Base-by-base conservation (phyloP, 75 land plant species). In the Selaginella tamariscina region DNA sequence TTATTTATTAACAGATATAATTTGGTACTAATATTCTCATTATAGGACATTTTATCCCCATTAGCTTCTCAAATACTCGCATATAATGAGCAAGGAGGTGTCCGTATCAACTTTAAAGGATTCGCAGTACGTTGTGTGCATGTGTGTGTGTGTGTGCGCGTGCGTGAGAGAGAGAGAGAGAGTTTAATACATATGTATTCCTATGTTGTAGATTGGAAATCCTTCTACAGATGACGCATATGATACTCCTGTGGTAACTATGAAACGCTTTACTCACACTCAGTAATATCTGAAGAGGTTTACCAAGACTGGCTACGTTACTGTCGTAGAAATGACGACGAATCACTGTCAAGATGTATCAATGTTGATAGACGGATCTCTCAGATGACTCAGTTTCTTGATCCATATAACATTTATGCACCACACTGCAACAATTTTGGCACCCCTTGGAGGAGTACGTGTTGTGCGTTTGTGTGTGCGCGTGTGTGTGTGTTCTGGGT, bases 231-330 rank as follows among this genome's bases (percentile, higher is more conserved):
- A 87, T 65, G 80, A 85, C 24, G 69, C 68, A 30, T 77, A 68
- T 20, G 86, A 85, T 65, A 56, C 71, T 54, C n/a, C 30, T 39
- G n/a, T 18, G 96, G 96, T 11, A 67, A 83, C 33, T 62, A 78
- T 24, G 91, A 90, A 23, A 84, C 75, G 30, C 84, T 79, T 2
- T 81, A 82, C 79, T 79, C 72, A 66, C 96, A 90, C 24, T 86
- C 88, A 2, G 70, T 90, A 27, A 85, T 87, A 20, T 87, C 96
- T 0, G 91, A 87, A 56, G 71, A 82, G 64, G 75, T 78, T 1
- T 73, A 85, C 72, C 9, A 73, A 1, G 54, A 27, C 29, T 54
- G 85, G 0, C 56, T 27, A 11, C 75, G 65, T 54, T 71, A 80
- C 57, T 90, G 96, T 54, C 71, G 71, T 55, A 81, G 73, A 54